Conservation (phyloP, 2,329 filamentous ascomycete species). For the Venturia oleaginea region DNA sequence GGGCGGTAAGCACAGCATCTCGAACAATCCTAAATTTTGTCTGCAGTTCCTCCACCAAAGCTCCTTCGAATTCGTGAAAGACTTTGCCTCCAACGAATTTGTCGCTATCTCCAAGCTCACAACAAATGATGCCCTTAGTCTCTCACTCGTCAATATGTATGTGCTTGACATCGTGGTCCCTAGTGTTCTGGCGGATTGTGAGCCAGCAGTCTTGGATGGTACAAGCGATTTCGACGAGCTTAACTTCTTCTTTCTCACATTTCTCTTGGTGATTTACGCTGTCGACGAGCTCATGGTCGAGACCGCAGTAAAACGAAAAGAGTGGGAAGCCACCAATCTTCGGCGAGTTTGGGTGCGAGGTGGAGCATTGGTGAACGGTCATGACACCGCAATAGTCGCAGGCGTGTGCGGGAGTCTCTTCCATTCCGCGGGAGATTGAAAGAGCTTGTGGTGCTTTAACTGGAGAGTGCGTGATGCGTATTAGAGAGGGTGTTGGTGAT, state of each 20-base stretch:
- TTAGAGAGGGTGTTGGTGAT: neutral
- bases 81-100: neutral
- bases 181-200: neutral
- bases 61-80: neutral
- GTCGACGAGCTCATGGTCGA: neutral
- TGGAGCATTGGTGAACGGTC: neutral
- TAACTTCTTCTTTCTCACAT: neutral
- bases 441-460: too few relatives aligned
- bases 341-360: neutral
- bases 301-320: neutral
- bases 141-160: neutral
- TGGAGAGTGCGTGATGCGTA: too few relatives aligned
- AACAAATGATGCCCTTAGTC: neutral
- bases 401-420: neutral
- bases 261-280: neutral
- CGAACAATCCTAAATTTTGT: neutral
- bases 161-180: neutral
- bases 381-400: neutral
- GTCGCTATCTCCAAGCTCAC: neutral
- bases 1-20: slow-evolving; percentile 1
- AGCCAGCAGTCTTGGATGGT: neutral
- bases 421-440: neutral
- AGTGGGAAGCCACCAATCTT: neutral
- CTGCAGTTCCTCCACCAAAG: neutral
- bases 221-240: neutral